These are phyloP conservation scores for Nicotiana tabacum DNA, from an alignment of 257 asterid genomes.

Conservation along the genomic window DNA sequence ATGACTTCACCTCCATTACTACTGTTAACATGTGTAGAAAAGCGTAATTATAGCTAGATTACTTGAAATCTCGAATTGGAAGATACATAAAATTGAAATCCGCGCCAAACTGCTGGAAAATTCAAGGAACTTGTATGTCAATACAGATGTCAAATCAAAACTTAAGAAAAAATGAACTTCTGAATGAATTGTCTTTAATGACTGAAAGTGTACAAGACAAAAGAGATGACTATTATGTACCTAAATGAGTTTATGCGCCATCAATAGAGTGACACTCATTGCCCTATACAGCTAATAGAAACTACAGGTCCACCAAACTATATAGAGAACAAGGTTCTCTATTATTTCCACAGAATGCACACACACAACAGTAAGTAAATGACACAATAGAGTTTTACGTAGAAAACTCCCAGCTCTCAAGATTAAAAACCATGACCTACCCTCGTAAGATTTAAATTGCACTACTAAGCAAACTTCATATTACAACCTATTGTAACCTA, in stretches of 20 bases:
- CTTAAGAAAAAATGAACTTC: not conserved
- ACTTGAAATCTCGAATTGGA: not conserved
- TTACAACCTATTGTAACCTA: too few relatives aligned
- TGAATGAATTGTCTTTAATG: not conserved
- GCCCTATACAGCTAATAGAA: conserved; percentile 24
- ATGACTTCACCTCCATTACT: too few relatives aligned
- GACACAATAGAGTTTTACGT: too few relatives aligned
- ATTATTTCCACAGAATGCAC: too few relatives aligned
- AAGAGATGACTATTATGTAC: conserved; percentile 22
- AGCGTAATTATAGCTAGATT: not conserved
- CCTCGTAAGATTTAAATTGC: too few relatives aligned
- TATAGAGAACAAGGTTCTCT: too few relatives aligned
- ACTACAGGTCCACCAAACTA: too few relatives aligned
- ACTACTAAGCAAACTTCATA: too few relatives aligned
- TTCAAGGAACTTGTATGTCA: not conserved
- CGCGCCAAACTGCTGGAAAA: not conserved
- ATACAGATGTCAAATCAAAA: not conserved
- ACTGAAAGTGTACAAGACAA: not conserved
- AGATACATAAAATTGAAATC: not conserved
- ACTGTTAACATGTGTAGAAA: not conserved
- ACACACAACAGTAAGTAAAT: too few relatives aligned
- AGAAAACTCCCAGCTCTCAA: too few relatives aligned
- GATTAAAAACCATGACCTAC: too few relatives aligned
- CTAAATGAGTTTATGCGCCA: conserved; percentile 75
- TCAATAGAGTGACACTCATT: conserved; percentile 57